Evolutionary conservation across 1,284 basidiomycete genomes (phyloP), one percentile per base, ranked within the genome.

Genomic region (Takashimella koratensis): DNA sequence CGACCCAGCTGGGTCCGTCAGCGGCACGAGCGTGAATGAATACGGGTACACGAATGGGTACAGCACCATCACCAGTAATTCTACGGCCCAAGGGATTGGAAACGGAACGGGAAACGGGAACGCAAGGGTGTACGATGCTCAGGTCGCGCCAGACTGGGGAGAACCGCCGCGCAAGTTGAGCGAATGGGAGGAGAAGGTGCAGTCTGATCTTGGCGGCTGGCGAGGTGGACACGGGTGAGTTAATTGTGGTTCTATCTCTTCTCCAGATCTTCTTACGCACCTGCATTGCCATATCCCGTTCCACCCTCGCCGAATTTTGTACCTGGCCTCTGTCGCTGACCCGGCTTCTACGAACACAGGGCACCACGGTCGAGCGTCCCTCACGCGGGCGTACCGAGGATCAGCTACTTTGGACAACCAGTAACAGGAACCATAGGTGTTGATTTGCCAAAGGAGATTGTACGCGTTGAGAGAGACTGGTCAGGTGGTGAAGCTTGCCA

Each of bases 381-480:
- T 5, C 58, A 59, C 27, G 53, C 60, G 1, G 63, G 63, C 2
- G 48, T 64, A 11, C 59, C 63, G 16, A 55, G 51, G 12, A 49
- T 54, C 5, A 59, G 58, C 21, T 70, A 71, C 53, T 72, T 60
- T 49, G 66, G 64, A 23, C 64, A 66, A 43, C 58, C 63, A 4
- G 60, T 60, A 11, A 68, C 68, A 0, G 72, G 72, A 5, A 60
- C 51, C 5, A 67, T 75, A 44, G 71, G 71, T 0, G 51, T 55
- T 25, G 68, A 76, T 53, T 60, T 73, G 24, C 75, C 75, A 1
- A 75, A 74, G 53, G 75, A 76, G 63, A 67, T 76, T 19, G 59
- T 79, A 3, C 56, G 78, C 45, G 61, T 79, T 3, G 78, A 79
- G 55, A 61, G 78, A 30, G 78, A 79, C 57, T 79, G 78, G 70